Evolutionary conservation across 2,329 filamentous ascomycete genomes (phyloP), one percentile per base, ranked within the genome.

Genomic region (Ophiostoma novo-ulmi): DNA sequence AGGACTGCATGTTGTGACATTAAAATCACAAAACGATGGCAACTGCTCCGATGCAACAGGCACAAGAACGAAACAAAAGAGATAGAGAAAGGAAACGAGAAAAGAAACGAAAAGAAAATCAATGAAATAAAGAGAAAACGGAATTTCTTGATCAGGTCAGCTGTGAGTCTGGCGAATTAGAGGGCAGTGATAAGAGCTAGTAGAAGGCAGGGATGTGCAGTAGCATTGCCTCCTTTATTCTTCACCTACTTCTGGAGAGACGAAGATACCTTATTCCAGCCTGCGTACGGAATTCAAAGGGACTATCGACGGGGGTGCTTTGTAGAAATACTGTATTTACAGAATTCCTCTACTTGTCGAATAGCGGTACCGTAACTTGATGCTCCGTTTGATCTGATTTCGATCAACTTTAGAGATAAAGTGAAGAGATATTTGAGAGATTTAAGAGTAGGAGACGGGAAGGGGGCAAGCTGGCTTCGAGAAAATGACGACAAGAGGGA

Each of bases 171-270:
- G 8, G 52, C 52, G 52, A 58, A 58, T 58, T n/a, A 58, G 22
- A 58, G 11, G n/a, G n/a, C 52, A 58, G n/a, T 58, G 52, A 58
- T 58, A 58, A 58, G 52, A 58, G 22, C n/a, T 26, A 26, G n/a
- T 48, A 48, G 52, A 4, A 48, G 52, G 5, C 52, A 58, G 22
- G 52, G 52, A 17, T 58, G 22, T 58, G 52, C 52, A 26, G 17
- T 4, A 48, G n/a, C 52, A 58, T 58, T 58, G 52, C 52, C 4
- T 10, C 26, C 26, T 26, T 26, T 44, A 48, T 17, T 6, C 20
- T 48, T 48, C 20, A 17, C 41, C 41, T 48, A 26, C 26, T 26
- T 26, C 2, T 26, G 26, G 26, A 26, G 26, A 26, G 26, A 26
- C 26, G 2, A 26, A 26, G 26, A 26, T 26, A 26, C 26, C 20